A percentile compares a stretch with the other conserved stretches of the same genome.
Conservation (phyloP, 257 asterid genomes). For the Jaltomata sinuosa region DNA sequence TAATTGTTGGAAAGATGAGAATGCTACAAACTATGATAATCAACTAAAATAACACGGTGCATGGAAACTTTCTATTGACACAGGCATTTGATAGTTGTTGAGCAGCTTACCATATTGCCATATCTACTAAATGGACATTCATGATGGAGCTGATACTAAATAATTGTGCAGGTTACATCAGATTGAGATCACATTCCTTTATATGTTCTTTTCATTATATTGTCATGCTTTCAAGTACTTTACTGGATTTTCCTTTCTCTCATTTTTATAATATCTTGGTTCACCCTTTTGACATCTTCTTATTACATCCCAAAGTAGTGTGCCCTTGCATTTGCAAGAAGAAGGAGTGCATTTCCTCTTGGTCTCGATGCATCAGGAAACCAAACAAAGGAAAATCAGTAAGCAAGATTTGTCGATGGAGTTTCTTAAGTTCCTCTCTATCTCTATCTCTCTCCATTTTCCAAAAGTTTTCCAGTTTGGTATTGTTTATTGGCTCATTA, state of each 20-base stretch:
- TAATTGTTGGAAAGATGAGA: neutral
- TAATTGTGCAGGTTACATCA: neutral
- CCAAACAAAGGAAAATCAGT: neutral
- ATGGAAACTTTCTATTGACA: neutral
- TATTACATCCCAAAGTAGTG: neutral
- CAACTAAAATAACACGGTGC: neutral
- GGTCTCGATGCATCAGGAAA: neutral
- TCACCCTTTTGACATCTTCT: neutral
- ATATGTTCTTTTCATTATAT: neutral
- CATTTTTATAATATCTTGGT: neutral
- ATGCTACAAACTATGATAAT: neutral
- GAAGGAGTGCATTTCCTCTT: neutral
- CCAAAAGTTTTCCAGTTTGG: neutral
- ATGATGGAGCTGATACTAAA: neutral
- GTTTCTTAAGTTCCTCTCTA: neutral
- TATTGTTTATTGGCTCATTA: neutral
- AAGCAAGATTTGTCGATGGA: neutral
- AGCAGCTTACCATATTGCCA: neutral
- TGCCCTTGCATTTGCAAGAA: neutral
- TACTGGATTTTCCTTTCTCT: neutral
- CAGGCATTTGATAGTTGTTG: neutral
- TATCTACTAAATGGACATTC: neutral
- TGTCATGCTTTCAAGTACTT: neutral
- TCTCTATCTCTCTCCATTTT: neutral
- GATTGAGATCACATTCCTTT: neutral